A percentile compares a stretch with the other conserved stretches of the same genome.
phyloP scores from a whole-genome alignment of 495 filamentous ascomycete genomes.

The Daldinia caldariorum region DNA sequence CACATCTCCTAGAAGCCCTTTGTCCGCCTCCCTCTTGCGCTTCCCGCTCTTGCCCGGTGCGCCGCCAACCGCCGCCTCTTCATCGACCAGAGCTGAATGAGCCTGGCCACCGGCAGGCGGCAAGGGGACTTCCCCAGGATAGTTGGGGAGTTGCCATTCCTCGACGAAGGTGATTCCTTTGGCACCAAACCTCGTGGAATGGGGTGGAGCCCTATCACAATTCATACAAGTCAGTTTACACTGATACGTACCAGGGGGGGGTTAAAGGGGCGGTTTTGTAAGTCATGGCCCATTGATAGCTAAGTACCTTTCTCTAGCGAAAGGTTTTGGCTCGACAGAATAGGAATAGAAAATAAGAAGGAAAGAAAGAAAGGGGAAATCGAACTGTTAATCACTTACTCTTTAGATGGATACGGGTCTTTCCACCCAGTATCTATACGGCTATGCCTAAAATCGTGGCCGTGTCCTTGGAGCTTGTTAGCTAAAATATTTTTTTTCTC shows the following conservation, averaged over 20 bases:
- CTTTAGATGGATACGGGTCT: neutral
- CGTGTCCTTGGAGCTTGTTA: neutral
- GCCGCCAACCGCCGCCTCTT: neutral
- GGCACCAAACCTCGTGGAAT: neutral
- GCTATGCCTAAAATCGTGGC: neutral
- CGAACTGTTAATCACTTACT: neutral
- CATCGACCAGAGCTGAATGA: neutral
- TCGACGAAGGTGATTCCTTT: neutral
- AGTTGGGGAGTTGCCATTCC: neutral
- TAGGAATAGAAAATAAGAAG: neutral
- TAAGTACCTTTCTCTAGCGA: neutral
- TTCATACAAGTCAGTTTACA: neutral
- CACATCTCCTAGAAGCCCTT: neutral
- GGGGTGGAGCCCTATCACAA: neutral
- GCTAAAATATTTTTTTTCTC: neutral
- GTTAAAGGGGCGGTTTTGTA: neutral
- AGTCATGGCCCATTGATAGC: neutral
- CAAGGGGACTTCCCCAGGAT: neutral
- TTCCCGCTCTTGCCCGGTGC: neutral
- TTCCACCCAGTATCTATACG: neutral
- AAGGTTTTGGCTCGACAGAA: neutral
- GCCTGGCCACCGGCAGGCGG: neutral
- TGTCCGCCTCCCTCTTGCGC: constrained; percentile 3
- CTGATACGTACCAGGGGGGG: neutral
- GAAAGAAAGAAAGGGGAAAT: neutral